A percentile compares a stretch with the other conserved stretches of the same genome.
These are phyloP conservation scores for Didymella exigua DNA, from an alignment of 2,329 filamentous ascomycete species.

Conservation along the genomic window DNA sequence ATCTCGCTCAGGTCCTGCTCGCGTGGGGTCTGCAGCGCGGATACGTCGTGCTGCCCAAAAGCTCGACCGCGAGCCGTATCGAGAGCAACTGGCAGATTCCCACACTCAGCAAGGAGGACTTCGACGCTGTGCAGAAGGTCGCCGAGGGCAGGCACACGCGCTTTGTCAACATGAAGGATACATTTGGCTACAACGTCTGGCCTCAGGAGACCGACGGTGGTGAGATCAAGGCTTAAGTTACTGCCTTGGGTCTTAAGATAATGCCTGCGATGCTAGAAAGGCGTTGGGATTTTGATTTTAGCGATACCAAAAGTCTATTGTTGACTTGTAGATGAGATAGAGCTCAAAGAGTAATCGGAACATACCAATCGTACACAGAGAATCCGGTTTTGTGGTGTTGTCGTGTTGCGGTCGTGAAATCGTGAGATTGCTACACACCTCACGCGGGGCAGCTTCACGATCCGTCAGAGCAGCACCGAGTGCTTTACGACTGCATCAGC, in stretches of 20 bases:
- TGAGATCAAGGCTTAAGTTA: constrained; percentile 32
- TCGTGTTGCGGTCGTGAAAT: not conserved
- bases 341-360: constrained; percentile 16
- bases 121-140: constrained; percentile 66
- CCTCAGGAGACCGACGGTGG: constrained; percentile 47
- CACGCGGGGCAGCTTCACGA: not conserved
- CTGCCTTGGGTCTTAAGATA: not conserved
- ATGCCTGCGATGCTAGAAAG: not conserved
- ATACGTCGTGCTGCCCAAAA: constrained; percentile 51
- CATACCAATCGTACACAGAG: not conserved
- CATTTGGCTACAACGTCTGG: constrained; percentile 73
- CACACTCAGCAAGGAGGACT: constrained; percentile 59
- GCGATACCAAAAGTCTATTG: constrained; percentile 32
- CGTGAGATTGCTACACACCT: not conserved
- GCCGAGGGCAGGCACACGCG: constrained; percentile 69
- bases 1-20: constrained; percentile 79
- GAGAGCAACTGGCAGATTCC: constrained; percentile 69
- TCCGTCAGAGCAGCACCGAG: not conserved
- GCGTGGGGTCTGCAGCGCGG: constrained; percentile 82
- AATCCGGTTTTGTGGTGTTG: not conserved
- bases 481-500: not conserved
- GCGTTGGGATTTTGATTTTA: constrained; percentile 22
- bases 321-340: constrained; percentile 18
- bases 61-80: constrained; percentile 49
- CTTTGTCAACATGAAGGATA: constrained; percentile 84